Evolutionary conservation across 306 rosid genomes (phyloP), one percentile per base, ranked within the genome.

Genomic region (Lagenaria siceraria): DNA sequence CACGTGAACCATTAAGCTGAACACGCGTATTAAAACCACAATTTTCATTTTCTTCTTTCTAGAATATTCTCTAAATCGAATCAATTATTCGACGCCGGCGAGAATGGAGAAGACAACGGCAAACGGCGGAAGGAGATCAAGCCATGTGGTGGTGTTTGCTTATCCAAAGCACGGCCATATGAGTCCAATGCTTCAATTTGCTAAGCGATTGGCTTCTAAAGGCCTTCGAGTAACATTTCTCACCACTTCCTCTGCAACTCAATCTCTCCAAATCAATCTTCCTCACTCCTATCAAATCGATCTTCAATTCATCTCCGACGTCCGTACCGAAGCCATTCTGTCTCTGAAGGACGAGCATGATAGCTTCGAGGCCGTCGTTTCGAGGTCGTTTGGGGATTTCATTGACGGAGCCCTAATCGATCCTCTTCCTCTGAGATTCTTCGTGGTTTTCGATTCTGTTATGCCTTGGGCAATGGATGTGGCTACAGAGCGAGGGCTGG

Each of bases 171-270:
- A 49, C 22, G 78, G 85, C 74, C 85, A 79, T 62, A 36, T 82
- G 71, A 82, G 76, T 51, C 85, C 85, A 33, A 66, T 82, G 74
- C 78, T 79, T 33, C 85, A 82, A 25, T 75, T 82, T 77, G 76
- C 85, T 0, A 82, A 76, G 27, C 82, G 85, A 19, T 69, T 82
- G 10, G 78, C 77, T 21, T 66, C 78, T 8, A 82, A 79, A 59
- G 85, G 82, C 12, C 21, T 75, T 1, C 65, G 52, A 17, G 33
- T 75, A 15, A 82, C 85, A 11, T 10, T 82, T 24, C 70, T 71
- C 73, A 48, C 80, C 18, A 21, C 77, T 60, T 17, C 64, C 52
- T 64, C 77, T 51, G 29, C 12, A 27, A 6, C 27, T 25, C 11
- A 46, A 14, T 38, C 73, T 51, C 52, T 69, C 58, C 3, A 24